These are phyloP conservation scores for Tardiomyces digboiensis DNA, from an alignment of 1,139 yeast genomes.

Conservation along the genomic window DNA sequence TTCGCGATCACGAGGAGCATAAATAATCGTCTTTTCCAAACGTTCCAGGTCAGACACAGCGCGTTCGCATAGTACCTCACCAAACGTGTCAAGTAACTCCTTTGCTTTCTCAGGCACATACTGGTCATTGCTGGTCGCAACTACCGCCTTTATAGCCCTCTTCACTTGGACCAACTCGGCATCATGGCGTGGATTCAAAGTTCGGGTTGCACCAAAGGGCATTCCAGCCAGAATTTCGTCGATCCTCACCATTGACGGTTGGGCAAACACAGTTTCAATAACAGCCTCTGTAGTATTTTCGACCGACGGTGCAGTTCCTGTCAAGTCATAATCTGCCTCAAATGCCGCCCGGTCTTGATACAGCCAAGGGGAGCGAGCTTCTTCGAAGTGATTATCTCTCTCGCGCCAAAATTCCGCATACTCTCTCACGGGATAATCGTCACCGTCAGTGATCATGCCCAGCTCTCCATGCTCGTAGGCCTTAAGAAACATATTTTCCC, in stretches of 20 bases:
- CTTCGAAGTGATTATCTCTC: background rate
- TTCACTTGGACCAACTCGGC: constrained; percentile 19
- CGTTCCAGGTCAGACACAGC: constrained; percentile 47
- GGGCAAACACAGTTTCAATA: constrained; percentile 11
- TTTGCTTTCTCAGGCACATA: constrained; percentile 38
- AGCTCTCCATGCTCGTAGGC: constrained; percentile 44
- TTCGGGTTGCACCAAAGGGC: constrained; percentile 11
- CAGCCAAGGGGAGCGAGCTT: background rate
- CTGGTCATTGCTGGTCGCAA: constrained; percentile 41
- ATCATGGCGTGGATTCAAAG: constrained; percentile 4
- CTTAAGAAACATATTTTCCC: constrained; percentile 46
- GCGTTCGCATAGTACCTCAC: constrained; percentile 33
- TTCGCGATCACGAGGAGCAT: constrained; percentile 36
- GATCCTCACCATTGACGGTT: constrained; percentile 18
- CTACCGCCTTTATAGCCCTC: constrained; percentile 41
- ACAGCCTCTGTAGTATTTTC: constrained; percentile 10
- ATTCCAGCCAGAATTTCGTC: constrained; percentile 9
- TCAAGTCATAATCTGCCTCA: constrained; percentile 23
- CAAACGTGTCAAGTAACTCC: constrained; percentile 33
- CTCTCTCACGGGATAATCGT: constrained; percentile 2
- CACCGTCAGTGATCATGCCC: constrained; percentile 1
- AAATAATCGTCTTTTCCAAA: constrained; percentile 39
- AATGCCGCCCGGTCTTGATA: constrained; percentile 8
- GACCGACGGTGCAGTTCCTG: background rate
- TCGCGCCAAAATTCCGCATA: constrained; percentile 6